Evolutionary conservation across 1,139 yeast species (phyloP).

Genomic region (Nakaseomyces kungkrabaensis): DNA sequence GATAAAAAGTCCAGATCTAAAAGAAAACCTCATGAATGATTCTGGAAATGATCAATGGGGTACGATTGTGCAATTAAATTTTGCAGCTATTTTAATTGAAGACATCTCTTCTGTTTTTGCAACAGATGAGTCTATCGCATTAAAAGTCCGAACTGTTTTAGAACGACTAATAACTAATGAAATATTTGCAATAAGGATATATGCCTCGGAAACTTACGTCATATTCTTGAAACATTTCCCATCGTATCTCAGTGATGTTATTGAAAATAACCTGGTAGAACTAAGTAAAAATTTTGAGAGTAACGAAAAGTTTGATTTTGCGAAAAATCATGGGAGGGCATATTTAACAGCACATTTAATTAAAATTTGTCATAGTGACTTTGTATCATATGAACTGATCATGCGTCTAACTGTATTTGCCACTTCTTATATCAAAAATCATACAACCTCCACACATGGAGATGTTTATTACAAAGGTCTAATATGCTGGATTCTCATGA

Average conservation of each 20-base stretch:
- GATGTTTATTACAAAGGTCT: constrained; percentile 35
- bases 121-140: constrained; percentile 22
- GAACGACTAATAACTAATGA: constrained; percentile 29
- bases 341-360: constrained; percentile 33
- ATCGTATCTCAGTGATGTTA: constrained; percentile 22
- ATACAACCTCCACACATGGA: constrained; percentile 25
- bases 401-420: constrained; percentile 31
- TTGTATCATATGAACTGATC: constrained; percentile 31
- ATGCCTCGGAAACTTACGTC: constrained; percentile 31
- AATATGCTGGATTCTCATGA: constrained; percentile 63
- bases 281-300: constrained; percentile 32
- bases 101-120: constrained; percentile 26
- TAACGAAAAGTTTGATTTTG: constrained; percentile 27
- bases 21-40: not conserved
- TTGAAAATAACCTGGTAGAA: constrained; percentile 25
- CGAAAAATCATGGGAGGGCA: constrained; percentile 36
- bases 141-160: constrained; percentile 24
- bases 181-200: constrained; percentile 31
- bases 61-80: constrained; percentile 20
- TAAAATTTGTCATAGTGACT: constrained; percentile 28
- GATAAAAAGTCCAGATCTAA: not conserved
- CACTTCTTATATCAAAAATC: constrained; percentile 29
- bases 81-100: constrained; percentile 17
- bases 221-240: constrained; percentile 30
- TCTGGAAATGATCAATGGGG: constrained; percentile 13